A percentile compares a stretch with the other conserved stretches of the same genome.
Evolutionary conservation across 768 basidiomycete species (phyloP).

Genomic region (Rhodosporidiobolus odoratus): DNA sequence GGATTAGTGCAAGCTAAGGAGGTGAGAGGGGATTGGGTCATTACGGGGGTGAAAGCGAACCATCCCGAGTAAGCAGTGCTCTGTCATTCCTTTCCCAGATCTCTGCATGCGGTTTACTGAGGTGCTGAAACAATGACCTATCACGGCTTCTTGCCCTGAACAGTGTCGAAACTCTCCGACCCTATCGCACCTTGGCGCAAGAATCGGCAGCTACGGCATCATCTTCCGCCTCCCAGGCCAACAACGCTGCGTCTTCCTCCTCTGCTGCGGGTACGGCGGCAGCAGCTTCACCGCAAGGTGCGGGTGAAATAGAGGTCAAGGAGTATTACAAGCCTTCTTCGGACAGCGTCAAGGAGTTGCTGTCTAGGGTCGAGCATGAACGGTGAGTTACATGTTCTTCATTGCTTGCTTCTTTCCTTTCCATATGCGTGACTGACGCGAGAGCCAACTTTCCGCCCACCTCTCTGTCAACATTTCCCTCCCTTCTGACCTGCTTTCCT

Average conservation of each 20-base stretch:
- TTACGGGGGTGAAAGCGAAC: slow-evolving; percentile 12
- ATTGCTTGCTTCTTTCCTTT: not conserved
- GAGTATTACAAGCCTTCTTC: slow-evolving; percentile 25
- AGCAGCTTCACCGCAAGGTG: not conserved
- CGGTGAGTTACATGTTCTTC: not conserved
- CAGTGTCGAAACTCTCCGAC: not conserved
- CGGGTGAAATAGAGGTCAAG: slow-evolving; percentile 9
- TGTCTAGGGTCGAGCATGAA: slow-evolving; percentile 6
- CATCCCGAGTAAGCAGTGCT: slow-evolving; percentile 16
- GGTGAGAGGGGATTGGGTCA: slow-evolving; percentile 28
- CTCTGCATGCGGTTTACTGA: no score
- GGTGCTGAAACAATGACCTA: not conserved
- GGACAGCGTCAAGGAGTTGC: not conserved
- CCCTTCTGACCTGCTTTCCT: not conserved
- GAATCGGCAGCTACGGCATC: no score
- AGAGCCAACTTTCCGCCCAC: not conserved
- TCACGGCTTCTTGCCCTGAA: not conserved
- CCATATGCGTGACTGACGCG: not conserved
- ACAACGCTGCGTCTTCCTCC: not conserved
- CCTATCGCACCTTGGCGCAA: slow-evolving; percentile 17
- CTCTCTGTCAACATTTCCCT: not conserved
- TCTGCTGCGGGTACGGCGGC: not conserved
- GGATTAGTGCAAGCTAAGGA: slow-evolving; percentile 22
- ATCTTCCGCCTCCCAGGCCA: not conserved
- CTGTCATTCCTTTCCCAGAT: not conserved